Evolutionary conservation across 2,329 filamentous ascomycete genomes (phyloP), one percentile per base, ranked within the genome.

Genomic region (Trichophyton equinum): DNA sequence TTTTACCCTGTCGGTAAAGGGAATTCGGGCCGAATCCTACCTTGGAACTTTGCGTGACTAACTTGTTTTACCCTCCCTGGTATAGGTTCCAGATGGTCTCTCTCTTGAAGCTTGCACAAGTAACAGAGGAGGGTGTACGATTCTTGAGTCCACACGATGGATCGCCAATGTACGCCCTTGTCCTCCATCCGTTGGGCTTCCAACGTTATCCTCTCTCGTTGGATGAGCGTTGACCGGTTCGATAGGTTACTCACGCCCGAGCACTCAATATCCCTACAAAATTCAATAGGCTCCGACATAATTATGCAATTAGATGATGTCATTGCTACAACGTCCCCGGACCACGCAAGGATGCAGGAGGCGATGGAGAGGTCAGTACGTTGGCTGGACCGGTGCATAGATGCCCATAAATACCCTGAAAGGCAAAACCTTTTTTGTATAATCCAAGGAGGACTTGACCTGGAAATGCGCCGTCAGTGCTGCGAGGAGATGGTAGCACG

Each of bases 271-370:
- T 87, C 86, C 9, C 81, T 99, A 2, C 94, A 99, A 73, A 97
- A 99, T 75, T 92, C 87, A 60, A 99, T 99, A 69, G 94, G 94
- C 65, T 95, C 90, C 65, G 94, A 99, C 75, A 97, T 99, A 68
- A 96, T 97, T 66, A 99, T 99, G 95, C 95, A 99, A 75, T 85
- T 99, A 3, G 94, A 99, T 78, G 95, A 99, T 74, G 95, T 99
- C 13, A 87, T 99, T 58, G 92, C 91, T 33, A 97, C 94, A 0
- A 99, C 94, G 0, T 96, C 91, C 0, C 92, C 92, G 0, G 94
- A 99, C 73, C 79, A 83, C 61, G 85, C 79, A 20, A 86, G 95
- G 59, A 97, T 99, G 84, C 84, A 86, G 64, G 90, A 96, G 74
- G 94, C 94, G 57, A 97, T 96, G 91, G 82, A 94, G 70, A 86